A percentile compares a stretch with the other conserved stretches of the same genome.
phyloP scores from a whole-genome alignment of 2,329 filamentous ascomycete genomes.

The Venturia oleaginea region DNA sequence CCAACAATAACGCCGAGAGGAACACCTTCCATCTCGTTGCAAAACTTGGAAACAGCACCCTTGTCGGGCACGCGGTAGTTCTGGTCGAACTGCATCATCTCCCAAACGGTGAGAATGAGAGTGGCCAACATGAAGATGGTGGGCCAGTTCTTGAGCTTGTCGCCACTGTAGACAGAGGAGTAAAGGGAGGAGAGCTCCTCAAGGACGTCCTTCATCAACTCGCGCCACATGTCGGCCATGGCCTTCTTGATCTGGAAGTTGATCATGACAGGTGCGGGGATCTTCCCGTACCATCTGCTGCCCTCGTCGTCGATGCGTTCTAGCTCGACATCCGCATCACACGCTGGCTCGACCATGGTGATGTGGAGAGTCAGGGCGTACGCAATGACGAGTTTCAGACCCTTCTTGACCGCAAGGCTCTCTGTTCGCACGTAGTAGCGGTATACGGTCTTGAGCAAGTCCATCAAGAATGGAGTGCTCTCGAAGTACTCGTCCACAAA shows the following conservation, averaged over 20 bases:
- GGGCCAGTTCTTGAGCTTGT: constrained; percentile 97
- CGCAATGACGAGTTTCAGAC: constrained; percentile 85
- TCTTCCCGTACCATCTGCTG: constrained; percentile 83
- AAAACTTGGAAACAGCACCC: constrained; percentile 84
- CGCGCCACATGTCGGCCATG: constrained; percentile 95
- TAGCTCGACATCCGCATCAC: constrained; percentile 70
- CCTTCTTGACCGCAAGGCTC: constrained; percentile 85
- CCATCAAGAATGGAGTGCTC: constrained; percentile 87
- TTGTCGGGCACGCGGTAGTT: constrained; percentile 88
- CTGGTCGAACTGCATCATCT: constrained; percentile 98
- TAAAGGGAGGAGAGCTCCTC: constrained; percentile 89
- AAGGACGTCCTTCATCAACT: constrained; percentile 89
- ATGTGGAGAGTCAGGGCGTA: constrained; percentile 95
- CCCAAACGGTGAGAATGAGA: constrained; percentile 89
- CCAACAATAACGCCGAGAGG: constrained; percentile 94
- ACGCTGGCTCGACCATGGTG: constrained; percentile 84
- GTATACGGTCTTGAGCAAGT: constrained; percentile 93
- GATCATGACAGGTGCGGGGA: constrained; percentile 94
- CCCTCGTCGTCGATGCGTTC: constrained; percentile 80
- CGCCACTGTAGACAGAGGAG: constrained; percentile 95
- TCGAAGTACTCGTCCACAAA: constrained; percentile 97
- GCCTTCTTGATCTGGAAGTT: constrained; percentile 99
- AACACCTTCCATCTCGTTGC: constrained; percentile 90
- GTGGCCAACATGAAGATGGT: constrained; percentile 97
- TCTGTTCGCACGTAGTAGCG: constrained; percentile 86